phyloP scores from a whole-genome alignment of 208 protist species.

The Leishmania aethiopica region DNA sequence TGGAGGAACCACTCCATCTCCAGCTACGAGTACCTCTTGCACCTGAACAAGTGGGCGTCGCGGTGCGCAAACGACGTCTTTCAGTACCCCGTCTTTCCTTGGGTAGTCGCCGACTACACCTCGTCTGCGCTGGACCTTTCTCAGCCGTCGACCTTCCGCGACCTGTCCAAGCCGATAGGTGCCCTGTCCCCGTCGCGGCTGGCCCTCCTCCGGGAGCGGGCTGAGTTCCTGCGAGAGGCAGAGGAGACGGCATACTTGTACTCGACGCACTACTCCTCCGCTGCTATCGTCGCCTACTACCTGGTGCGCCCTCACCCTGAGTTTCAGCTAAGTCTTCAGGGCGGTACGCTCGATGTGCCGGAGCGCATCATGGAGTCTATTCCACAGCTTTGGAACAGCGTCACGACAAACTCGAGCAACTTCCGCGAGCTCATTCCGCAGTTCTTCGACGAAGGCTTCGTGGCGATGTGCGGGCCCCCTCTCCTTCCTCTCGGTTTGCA shows the following conservation, averaged over 20 bases:
- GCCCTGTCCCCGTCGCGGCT: conserved; percentile 81
- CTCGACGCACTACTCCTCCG: conserved; percentile 96
- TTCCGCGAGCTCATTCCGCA: conserved; percentile 95
- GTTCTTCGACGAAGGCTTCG: conserved; percentile 66
- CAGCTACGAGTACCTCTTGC: conserved; percentile 64
- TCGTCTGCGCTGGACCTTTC: conserved; percentile 60
- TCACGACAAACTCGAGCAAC: conserved; percentile 60
- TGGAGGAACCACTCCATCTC: conserved; percentile 45
- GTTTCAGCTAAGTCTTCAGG: conserved; percentile 88
- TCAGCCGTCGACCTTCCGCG: conserved; percentile 67
- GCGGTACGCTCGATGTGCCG: conserved; percentile 90
- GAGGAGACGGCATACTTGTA: conserved; percentile 80
- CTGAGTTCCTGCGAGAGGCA: conserved; percentile 34
- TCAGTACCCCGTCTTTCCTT: conserved; percentile 95
- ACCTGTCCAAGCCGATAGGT: conserved; percentile 94
- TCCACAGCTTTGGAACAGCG: conserved; percentile 74
- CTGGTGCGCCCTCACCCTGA: conserved; percentile 88
- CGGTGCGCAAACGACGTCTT: conserved; percentile 53
- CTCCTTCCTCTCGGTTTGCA: conserved; percentile 52
- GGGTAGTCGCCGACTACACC: conserved; percentile 92
- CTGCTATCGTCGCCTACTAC: conserved; percentile 95
- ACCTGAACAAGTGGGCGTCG: conserved; percentile 56
- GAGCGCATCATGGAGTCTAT: conserved; percentile 94
- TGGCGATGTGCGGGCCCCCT: conserved; percentile 20
- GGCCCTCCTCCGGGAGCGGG: conserved; percentile 50